Base-by-base conservation (phyloP, 768 basidiomycete species). In the Leccinum barrowsii region DNA sequence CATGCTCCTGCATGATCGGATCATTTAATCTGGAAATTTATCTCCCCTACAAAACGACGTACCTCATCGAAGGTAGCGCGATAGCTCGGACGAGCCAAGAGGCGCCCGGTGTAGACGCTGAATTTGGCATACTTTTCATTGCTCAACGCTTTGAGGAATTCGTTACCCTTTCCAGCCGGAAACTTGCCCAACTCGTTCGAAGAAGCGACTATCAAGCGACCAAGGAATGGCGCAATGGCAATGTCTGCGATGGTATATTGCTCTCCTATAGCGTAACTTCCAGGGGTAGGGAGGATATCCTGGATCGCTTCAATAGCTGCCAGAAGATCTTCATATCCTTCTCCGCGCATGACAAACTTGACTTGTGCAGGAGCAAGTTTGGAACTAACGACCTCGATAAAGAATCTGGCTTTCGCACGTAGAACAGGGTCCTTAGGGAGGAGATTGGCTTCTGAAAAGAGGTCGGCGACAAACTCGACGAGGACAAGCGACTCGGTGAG, bases 401-500 rank as follows among this genome's bases (percentile, higher is more conserved):
- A 85, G 71, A 87, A 82, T 22, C 86, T 83, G 7, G 77, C 81
- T 56, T 79, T 75, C 37, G 88, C 86, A 37, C 85, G 81, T 7
- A 66, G 62, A 37, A 87, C 77, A 1, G 83, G 83, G 66, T 85
- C 82, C 8, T 71, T 67, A 4, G 87, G 86, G 8, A 85, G 76
- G 40, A 87, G 73, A 34, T 63, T 54, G 30, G 79, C 75, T 37
- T 75, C 66, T 2, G 80, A 79, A 67, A 75, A 81, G 55, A 86
- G 71, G 67, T 87, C 86, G 10, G 83, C 83, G 57, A 88, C 68
- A 72, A 89, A 84, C 67, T 89, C 85, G 54, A 87, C 74, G 56
- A 88, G 81, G 37, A 87, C 74, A 49, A 83, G 80, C 4, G 85
- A 87, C 65, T 89, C 87, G 7, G 83, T 77, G 63, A 89, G 65